Conservation (phyloP, 345 rosid genomes). For the Raphanus sativus region DNA sequence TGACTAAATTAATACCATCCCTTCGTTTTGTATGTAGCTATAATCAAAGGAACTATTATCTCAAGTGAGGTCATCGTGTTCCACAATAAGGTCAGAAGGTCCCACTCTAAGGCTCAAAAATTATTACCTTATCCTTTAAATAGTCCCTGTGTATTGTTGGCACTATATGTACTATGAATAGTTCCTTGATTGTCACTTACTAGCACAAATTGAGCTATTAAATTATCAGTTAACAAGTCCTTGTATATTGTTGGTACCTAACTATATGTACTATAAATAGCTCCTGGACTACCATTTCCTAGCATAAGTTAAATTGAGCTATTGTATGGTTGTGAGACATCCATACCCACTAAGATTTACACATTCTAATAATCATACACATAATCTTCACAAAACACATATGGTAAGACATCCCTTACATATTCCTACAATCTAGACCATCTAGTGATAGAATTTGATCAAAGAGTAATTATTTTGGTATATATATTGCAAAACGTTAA, state of each 20-base stretch:
- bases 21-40: slow-evolving; percentile 26
- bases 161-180: neutral
- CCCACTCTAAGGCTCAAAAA: neutral
- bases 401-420: neutral
- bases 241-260: neutral
- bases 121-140: neutral
- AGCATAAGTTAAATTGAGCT: neutral
- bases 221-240: neutral
- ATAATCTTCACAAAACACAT: neutral
- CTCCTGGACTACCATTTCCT: neutral
- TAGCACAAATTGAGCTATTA: neutral
- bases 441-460: neutral
- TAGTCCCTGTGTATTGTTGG: slow-evolving; percentile 3
- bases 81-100: slow-evolving; percentile 1
- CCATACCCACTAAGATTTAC: neutral
- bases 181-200: neutral
- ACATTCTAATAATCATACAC: neutral
- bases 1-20: neutral
- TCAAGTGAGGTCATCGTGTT: slow-evolving; percentile 11
- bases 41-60: slow-evolving; percentile 22
- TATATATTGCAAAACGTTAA: neutral
- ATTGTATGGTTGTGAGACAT: slow-evolving; percentile 1
- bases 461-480: neutral
- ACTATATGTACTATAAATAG: neutral
- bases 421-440: neutral